Base-by-base conservation (phyloP, 805 yeast species). In the Danielozyma ontarioensis region DNA sequence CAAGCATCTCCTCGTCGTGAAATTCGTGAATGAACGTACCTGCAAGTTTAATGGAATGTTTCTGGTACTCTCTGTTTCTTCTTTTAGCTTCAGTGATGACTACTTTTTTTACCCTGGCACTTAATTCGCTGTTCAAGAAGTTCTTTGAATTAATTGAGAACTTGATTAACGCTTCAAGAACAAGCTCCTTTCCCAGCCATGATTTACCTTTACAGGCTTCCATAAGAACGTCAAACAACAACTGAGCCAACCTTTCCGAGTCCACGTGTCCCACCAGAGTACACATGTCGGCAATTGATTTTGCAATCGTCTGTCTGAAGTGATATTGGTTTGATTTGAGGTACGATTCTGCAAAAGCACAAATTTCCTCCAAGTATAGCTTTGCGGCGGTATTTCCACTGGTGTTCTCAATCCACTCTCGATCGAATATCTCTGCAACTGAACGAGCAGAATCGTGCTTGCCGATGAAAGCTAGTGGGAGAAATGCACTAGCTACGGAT, bases 181-280 rank as follows among this genome's bases (percentile, higher is more conserved):
- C 71, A 18, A 68, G 56, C 45, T 88, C 96, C 48, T 90, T 90
- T 4, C 97, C 97, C 12, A 70, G 69, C 93, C 96, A 90, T 7
- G 90, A 74, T 39, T 94, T 75, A 1, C 96, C 96, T 35, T 70
- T 65, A 35, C 79, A 68, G 0, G 94, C 76, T 18, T 68, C 70
- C 13, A 83, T 51, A 29, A 86, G 61, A 5, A 78, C 61, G 0
- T 62, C 57, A 37, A 83, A 74, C 13, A 86, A 52, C 24, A 52
- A 44, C 2, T 35, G 17, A 3, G 41, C 39, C 6, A 44, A 17
- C 1, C 34, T 36, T 2, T 50, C 50, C 2, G 64, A 48, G 3
- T 57, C 37, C 15, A 52, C 42, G 25, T 55, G 54, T 12, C 51
- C 59, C 23, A 80, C 55, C 3, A 67, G 59, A 33, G 65, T 63